A percentile compares a stretch with the other conserved stretches of the same genome.
Conservation (phyloP, 139 green algal genomes). For the Tetraselmis chui region DNA sequence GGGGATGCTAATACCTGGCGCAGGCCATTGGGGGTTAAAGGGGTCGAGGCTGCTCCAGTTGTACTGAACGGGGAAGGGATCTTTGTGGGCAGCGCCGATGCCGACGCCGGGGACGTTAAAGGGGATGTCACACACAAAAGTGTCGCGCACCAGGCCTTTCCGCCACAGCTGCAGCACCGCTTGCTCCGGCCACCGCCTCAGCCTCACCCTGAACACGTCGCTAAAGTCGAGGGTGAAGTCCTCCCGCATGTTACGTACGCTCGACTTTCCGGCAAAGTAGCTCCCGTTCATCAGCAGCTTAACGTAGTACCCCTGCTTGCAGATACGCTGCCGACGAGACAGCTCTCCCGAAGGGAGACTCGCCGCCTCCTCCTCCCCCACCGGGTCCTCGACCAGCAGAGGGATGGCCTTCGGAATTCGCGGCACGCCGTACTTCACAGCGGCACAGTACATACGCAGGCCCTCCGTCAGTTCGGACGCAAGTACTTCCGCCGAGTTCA, state of each 20-base stretch:
- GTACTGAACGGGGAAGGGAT: conserved; percentile 31
- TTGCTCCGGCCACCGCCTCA: conserved; percentile 39
- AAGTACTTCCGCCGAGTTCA: not conserved
- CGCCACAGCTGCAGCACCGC: conserved; percentile 39
- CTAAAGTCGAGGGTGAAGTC: conserved; percentile 41
- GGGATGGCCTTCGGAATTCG: not conserved
- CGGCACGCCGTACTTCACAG: not conserved
- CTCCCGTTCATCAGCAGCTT: conserved; percentile 38
- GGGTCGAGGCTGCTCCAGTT: conserved; percentile 19
- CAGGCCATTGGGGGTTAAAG: conserved; percentile 30
- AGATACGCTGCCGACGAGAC: conserved; percentile 2
- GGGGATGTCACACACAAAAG: conserved; percentile 21
- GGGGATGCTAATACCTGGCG: too few relatives aligned
- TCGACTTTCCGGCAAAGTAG: conserved; percentile 27
- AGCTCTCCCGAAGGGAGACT: too few relatives aligned
- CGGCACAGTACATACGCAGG: not conserved
- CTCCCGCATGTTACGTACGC: conserved; percentile 19
- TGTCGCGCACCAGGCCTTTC: conserved; percentile 31
- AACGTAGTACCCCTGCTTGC: conserved; percentile 27
- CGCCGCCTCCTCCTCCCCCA: not conserved
- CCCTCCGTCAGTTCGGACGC: conserved; percentile 2
- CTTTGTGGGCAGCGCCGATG: conserved; percentile 33
- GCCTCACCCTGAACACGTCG: conserved; percentile 45
- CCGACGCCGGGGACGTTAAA: conserved; percentile 33
- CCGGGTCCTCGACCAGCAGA: not conserved